Percentiles rank a stretch among this genome's conserved stretches.
Evolutionary conservation across 2,329 filamentous ascomycete species (phyloP).

Genomic region (Dryadomyces sulphureus): DNA sequence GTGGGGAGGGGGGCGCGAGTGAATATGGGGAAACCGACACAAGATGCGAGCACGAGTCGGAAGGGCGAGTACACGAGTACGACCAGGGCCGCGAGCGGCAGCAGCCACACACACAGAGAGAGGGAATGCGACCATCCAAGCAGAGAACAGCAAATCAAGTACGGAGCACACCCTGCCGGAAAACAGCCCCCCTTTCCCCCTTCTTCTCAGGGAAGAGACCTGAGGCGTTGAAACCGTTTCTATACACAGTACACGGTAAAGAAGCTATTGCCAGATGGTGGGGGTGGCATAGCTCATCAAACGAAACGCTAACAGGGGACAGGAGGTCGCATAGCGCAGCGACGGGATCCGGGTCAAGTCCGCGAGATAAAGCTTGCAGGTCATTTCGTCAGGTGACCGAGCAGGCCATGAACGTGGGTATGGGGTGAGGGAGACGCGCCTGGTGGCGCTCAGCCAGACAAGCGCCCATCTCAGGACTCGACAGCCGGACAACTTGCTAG

Average conservation of each 20-base stretch:
- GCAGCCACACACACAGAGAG: no score
- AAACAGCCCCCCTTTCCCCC: no score
- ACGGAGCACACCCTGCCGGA: no score
- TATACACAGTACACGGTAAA: no score
- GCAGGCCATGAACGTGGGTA: background rate
- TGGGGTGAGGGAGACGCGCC: background rate
- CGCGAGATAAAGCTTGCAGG: slow-evolving; percentile 1
- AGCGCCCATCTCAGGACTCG: background rate
- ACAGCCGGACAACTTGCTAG: no score
- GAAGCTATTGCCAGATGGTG: background rate
- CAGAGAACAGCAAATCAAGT: no score
- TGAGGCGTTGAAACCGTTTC: no score
- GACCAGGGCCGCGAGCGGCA: background rate
- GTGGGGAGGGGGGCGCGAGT: background rate
- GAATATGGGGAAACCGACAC: background rate
- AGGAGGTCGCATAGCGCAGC: slow-evolving; percentile 1
- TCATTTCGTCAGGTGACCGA: slow-evolving; percentile 5
- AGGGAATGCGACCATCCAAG: no score
- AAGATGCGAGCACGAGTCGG: background rate
- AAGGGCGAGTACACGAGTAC: background rate
- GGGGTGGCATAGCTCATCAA: slow-evolving; percentile 1
- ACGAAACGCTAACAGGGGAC: slow-evolving; percentile 4
- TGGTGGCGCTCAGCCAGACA: background rate
- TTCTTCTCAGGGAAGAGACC: no score
- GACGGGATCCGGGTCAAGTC: slow-evolving; percentile 5